phyloP scores from a whole-genome alignment of 2,329 filamentous ascomycete genomes.

The Venturia oleaginea region DNA sequence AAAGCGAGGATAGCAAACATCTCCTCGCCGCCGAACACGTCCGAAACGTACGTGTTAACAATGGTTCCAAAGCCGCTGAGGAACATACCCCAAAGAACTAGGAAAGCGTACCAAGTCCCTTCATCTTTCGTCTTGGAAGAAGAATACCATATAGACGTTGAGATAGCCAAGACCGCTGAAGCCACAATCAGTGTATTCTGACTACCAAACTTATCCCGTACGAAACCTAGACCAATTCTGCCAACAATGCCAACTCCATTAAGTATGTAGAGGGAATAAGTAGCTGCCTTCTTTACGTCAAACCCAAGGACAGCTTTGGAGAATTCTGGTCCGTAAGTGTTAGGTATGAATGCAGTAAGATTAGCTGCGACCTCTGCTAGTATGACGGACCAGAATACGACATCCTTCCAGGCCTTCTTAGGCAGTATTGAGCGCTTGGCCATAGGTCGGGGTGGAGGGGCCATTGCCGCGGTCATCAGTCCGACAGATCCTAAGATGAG shows the following conservation, averaged over 20 bases:
- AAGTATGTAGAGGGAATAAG: not conserved
- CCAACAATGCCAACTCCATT: not conserved
- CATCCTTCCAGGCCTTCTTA: not conserved
- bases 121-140: not conserved
- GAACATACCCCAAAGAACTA: not conserved
- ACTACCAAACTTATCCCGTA: not conserved
- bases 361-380: not conserved
- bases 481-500: not conserved
- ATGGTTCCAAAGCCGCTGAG: not conserved
- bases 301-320: not conserved
- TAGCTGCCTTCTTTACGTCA: not conserved
- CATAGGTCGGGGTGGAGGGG: not conserved
- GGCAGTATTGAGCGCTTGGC: not conserved
- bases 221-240: not conserved
- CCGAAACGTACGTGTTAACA: not conserved
- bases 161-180: not conserved
- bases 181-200: not conserved
- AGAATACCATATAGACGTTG: not conserved
- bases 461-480: not conserved
- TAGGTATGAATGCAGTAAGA: not conserved
- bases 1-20: not conserved
- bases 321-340: not conserved
- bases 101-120: not conserved
- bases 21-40: not conserved
- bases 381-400: not conserved